A percentile compares a stretch with the other conserved stretches of the same genome.
These are phyloP conservation scores for Cordyceps pruinosa DNA, from an alignment of 2,329 filamentous ascomycete genomes.

Conservation along the genomic window DNA sequence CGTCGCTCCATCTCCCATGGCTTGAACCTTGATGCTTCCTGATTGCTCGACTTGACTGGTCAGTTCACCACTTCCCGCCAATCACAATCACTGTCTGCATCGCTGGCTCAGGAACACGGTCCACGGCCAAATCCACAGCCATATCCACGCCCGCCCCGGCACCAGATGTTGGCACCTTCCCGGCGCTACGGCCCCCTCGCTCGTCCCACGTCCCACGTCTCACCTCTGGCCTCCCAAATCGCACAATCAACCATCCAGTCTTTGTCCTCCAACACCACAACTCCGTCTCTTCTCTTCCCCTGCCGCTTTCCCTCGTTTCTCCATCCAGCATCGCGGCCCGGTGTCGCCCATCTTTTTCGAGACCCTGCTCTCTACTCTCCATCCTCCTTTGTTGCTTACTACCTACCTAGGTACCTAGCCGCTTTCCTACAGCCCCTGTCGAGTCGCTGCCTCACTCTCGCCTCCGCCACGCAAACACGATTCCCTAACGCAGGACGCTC, in stretches of 20 bases:
- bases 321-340: constrained; percentile 5
- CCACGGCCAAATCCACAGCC: no score
- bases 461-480: not conserved
- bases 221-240: no score
- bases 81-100: not conserved
- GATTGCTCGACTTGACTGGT: no score
- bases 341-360: constrained; percentile 5
- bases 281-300: not conserved
- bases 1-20: no score
- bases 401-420: no score
- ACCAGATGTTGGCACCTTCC: constrained; percentile 1
- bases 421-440: not conserved
- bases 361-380: not conserved
- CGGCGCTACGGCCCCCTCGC: not conserved
- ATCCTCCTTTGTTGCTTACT: not conserved
- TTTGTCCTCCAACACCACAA: constrained; percentile 1
- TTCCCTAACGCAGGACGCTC: not conserved
- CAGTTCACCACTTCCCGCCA: not conserved
- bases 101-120: not conserved
- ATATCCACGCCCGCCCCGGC: no score
- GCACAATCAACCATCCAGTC: not conserved
- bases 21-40: not conserved
- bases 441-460: not conserved
- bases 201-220: not conserved
- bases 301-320: not conserved